A percentile compares a stretch with the other conserved stretches of the same genome.
Conservation (phyloP, 805 yeast species). For the Zygosaccharomyces siamensis region DNA sequence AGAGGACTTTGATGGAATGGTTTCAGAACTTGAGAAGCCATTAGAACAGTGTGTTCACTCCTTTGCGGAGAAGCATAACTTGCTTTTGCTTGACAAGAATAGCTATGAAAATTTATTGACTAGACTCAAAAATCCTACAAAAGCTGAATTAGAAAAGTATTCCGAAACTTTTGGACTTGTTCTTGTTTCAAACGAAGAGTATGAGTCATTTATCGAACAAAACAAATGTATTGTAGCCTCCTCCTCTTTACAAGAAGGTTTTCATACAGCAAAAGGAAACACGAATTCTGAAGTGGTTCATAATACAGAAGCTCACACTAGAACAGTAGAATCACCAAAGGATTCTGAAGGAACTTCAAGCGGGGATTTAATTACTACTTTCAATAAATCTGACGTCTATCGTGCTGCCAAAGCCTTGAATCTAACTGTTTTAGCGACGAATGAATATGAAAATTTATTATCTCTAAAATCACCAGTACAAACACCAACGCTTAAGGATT, state of each 20-base stretch:
- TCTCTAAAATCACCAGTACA: slow-evolving; percentile 24
- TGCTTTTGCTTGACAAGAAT: slow-evolving; percentile 19
- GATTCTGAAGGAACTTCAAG: slow-evolving; percentile 34
- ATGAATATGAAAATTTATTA: slow-evolving; percentile 39
- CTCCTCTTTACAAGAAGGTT: slow-evolving; percentile 26
- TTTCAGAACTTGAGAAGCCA: slow-evolving; percentile 26
- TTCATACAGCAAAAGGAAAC: slow-evolving; percentile 27
- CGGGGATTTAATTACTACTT: slow-evolving; percentile 28
- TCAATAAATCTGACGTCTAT: slow-evolving; percentile 35
- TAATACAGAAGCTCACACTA: slow-evolving; percentile 34
- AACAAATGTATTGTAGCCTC: slow-evolving; percentile 7
- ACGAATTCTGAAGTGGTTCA: slow-evolving; percentile 27
- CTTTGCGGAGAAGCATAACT: slow-evolving; percentile 31
- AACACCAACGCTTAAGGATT: slow-evolving; percentile 29
- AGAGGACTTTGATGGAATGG: slow-evolving; percentile 26
- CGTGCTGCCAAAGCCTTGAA: slow-evolving; percentile 40
- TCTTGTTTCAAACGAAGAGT: slow-evolving; percentile 23
- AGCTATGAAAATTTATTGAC: slow-evolving; percentile 25
- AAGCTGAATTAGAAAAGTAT: slow-evolving; percentile 28
- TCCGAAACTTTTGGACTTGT: slow-evolving; percentile 32
- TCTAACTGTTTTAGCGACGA: slow-evolving; percentile 41
- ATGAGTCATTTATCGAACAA: slow-evolving; percentile 9
- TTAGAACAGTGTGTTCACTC: slow-evolving; percentile 16
- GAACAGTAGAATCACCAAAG: slow-evolving; percentile 33
- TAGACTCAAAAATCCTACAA: slow-evolving; percentile 21